Conservation (phyloP, 148 eudicot species). For the Cornus kousa region DNA sequence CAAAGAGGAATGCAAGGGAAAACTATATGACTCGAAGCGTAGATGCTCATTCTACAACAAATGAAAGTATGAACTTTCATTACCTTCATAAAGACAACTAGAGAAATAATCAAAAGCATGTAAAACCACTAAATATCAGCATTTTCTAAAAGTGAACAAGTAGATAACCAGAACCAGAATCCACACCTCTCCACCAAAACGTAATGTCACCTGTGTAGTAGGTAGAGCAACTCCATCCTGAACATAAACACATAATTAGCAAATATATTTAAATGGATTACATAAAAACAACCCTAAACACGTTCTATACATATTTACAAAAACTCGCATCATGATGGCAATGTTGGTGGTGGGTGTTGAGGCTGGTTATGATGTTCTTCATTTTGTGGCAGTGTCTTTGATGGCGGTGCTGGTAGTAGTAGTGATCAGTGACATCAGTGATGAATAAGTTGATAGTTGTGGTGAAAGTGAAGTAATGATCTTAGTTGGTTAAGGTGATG, state of each 20-base stretch:
- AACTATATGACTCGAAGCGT: too few species aligned
- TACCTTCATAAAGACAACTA: not conserved
- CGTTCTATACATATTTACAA: too few species aligned
- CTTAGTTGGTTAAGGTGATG: not conserved
- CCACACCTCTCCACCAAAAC: slow-evolving; percentile 93
- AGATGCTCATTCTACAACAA: not conserved
- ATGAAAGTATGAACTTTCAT: not conserved
- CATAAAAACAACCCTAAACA: not conserved
- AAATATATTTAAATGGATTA: not conserved
- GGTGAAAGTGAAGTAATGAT: too few species aligned
- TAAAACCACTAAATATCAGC: not conserved
- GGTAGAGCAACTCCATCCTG: slow-evolving; percentile 97
- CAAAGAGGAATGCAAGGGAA: too few species aligned
- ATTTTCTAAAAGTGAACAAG: not conserved
- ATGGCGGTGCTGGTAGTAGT: not conserved
- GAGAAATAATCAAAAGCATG: not conserved
- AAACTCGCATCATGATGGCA: not conserved
- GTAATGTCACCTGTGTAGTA: slow-evolving; percentile 66
- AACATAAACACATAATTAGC: slow-evolving; percentile 11
- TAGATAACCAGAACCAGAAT: slow-evolving; percentile 15
- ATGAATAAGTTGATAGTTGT: not conserved
- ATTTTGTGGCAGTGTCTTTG: not conserved
- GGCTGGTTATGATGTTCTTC: not conserved
- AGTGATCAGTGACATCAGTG: not conserved
- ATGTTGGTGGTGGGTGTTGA: not conserved